Percentiles rank a stretch among this genome's conserved stretches.
Evolutionary conservation across 352 stramenopile species (phyloP).

Genomic region (Globisporangium nodosum): DNA sequence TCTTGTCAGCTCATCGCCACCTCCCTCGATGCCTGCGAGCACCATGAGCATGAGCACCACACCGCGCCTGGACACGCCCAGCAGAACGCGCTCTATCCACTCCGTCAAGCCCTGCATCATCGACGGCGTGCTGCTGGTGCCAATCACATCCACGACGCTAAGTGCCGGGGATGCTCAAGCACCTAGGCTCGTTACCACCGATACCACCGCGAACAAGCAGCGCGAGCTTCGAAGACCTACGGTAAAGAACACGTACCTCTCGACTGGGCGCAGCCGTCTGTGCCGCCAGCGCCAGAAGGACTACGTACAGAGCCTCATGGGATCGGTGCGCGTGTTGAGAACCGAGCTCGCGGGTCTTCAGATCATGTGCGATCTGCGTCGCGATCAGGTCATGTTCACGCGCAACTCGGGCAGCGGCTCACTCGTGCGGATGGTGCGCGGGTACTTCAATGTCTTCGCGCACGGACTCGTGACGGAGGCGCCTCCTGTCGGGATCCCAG

Average conservation of each 20-base stretch:
- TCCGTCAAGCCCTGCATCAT: too few relatives aligned
- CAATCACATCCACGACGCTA: too few relatives aligned
- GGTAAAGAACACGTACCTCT: conserved; percentile 7
- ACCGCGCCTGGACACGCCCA: too few relatives aligned
- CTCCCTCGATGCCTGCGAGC: too few relatives aligned
- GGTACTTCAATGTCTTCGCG: conserved; percentile 12
- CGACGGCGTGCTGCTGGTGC: too few relatives aligned
- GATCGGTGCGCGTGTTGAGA: conserved; percentile 3
- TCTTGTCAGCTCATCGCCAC: too few relatives aligned
- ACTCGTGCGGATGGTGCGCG: conserved; percentile 8
- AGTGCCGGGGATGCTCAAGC: too few relatives aligned
- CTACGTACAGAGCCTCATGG: conserved; percentile 12
- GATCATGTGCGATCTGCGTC: conserved; percentile 4
- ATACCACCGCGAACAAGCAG: too few relatives aligned
- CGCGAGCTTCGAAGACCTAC: too few relatives aligned
- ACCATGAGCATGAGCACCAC: too few relatives aligned
- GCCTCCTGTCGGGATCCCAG: neutral
- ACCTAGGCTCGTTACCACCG: too few relatives aligned
- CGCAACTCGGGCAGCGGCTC: conserved; percentile 1
- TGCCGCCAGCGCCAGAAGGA: conserved; percentile 18
- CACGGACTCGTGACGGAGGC: conserved; percentile 3
- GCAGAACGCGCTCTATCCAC: too few relatives aligned
- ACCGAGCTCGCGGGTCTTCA: conserved; percentile 5
- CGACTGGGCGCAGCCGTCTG: conserved; percentile 17
- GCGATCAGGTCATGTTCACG: conserved; percentile 9